phyloP scores from a whole-genome alignment of 164 flowering plant genomes.

The Amborella trichopoda region DNA sequence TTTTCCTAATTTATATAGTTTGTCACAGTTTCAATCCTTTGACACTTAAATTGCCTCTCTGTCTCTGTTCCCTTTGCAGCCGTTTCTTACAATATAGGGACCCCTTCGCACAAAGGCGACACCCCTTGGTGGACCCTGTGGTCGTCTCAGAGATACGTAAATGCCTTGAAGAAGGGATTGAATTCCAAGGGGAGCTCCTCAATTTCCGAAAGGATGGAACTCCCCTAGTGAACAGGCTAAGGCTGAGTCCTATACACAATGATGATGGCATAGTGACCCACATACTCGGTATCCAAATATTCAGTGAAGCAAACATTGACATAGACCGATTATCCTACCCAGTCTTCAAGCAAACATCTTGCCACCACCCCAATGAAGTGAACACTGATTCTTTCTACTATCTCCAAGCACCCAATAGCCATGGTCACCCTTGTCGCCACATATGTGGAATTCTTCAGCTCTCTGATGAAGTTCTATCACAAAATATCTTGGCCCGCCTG shows the following conservation, averaged over 20 bases:
- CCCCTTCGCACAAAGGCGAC: constrained; percentile 70
- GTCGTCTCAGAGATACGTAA: constrained; percentile 70
- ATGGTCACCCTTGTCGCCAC: constrained; percentile 10
- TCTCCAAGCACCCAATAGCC: constrained; percentile 16
- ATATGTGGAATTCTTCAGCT: constrained; percentile 62
- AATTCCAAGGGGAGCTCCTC: constrained; percentile 78
- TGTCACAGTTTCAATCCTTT: no score
- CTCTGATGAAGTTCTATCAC: constrained; percentile 77
- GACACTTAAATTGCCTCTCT: no score
- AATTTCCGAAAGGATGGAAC: constrained; percentile 80
- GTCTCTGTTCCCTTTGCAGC: constrained; percentile 36
- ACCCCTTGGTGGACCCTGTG: constrained; percentile 80
- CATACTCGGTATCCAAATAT: constrained; percentile 69
- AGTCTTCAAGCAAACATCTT: constrained; percentile 49
- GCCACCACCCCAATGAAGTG: constrained; percentile 17
- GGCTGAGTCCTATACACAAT: constrained; percentile 54
- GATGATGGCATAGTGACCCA: constrained; percentile 73
- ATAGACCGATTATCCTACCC: constrained; percentile 64
- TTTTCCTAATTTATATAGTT: no score
- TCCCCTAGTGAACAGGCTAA: constrained; percentile 61
- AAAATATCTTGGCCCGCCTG: constrained; percentile 68
- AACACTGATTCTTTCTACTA: constrained; percentile 15
- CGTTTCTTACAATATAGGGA: constrained; percentile 76
- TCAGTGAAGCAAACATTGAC: constrained; percentile 60
- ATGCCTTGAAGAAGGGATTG: constrained; percentile 67